phyloP scores from a whole-genome alignment of 2,329 filamentous ascomycete genomes.

The Claviceps pazoutovae region DNA sequence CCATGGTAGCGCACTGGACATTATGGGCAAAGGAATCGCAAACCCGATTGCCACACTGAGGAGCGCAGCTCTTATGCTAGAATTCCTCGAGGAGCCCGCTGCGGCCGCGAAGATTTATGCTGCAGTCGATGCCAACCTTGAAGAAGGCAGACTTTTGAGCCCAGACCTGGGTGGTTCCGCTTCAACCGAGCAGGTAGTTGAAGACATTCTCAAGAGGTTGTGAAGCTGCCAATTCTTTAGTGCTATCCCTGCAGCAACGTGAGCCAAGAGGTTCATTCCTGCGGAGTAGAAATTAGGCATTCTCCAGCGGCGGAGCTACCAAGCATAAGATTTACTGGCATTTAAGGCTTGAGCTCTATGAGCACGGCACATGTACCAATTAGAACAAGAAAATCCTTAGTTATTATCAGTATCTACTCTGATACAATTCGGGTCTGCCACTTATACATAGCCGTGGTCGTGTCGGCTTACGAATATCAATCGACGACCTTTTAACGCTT shows the following conservation, averaged over 20 bases:
- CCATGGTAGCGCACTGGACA: slow-evolving; percentile 91
- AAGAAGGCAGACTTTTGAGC: slow-evolving; percentile 67
- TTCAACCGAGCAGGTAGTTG: slow-evolving; percentile 71
- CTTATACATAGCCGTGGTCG: neutral
- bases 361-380: neutral
- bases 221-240: slow-evolving; percentile 28
- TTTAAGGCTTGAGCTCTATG: neutral
- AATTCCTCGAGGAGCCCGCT: slow-evolving; percentile 78
- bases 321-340: neutral
- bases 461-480: neutral
- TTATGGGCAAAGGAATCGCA: slow-evolving; percentile 80
- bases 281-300: neutral
- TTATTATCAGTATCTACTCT: too few relatives aligned
- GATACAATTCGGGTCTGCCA: neutral
- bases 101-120: slow-evolving; percentile 83
- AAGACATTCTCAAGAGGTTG: slow-evolving; percentile 73
- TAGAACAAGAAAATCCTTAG: neutral
- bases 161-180: slow-evolving; percentile 85
- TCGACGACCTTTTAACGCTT: neutral
- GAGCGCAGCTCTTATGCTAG: slow-evolving; percentile 86
- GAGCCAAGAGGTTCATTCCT: neutral
- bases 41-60: slow-evolving; percentile 94
- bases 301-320: neutral
- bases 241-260: neutral
- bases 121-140: slow-evolving; percentile 81